These are phyloP conservation scores for Symbiodinium pilosum DNA, from an alignment of 73 alveolate genomes.

Conservation along the genomic window DNA sequence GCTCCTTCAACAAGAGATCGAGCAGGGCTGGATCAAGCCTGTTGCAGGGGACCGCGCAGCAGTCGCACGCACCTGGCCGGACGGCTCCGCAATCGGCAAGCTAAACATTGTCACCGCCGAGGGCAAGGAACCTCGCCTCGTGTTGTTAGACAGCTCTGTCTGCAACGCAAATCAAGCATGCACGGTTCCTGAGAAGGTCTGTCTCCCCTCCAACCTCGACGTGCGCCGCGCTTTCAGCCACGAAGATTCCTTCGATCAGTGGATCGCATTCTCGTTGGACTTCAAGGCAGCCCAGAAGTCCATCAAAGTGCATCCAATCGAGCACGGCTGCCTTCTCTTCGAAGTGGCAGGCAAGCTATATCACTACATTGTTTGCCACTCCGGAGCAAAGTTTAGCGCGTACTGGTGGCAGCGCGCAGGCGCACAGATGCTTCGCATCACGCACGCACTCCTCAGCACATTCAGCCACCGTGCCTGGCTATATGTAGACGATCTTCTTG, in stretches of 20 bases:
- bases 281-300: not conserved
- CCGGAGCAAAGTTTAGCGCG: too few species aligned
- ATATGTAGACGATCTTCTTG: not conserved
- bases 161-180: not conserved
- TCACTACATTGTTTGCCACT: too few species aligned
- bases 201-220: too few species aligned
- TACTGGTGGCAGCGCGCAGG: too few species aligned
- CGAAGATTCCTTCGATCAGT: not conserved
- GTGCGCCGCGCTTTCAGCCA: not conserved
- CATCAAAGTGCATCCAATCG: not conserved
- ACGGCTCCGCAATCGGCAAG: not conserved
- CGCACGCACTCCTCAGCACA: not conserved
- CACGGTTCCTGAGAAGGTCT: not conserved
- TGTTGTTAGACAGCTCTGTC: not conserved
- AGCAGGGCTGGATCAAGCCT: not conserved
- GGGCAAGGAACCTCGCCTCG: not conserved
- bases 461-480: not conserved
- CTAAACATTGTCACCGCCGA: not conserved
- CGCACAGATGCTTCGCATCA: too few species aligned
- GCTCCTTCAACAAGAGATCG: not conserved
- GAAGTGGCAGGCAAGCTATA: not conserved
- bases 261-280: not conserved
- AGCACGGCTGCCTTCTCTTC: too few species aligned
- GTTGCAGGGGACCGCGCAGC: not conserved
- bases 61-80: not conserved